These are phyloP conservation scores for Rhizopogon hawkerae DNA, from an alignment of 1,284 basidiomycete species.

Conservation along the genomic window DNA sequence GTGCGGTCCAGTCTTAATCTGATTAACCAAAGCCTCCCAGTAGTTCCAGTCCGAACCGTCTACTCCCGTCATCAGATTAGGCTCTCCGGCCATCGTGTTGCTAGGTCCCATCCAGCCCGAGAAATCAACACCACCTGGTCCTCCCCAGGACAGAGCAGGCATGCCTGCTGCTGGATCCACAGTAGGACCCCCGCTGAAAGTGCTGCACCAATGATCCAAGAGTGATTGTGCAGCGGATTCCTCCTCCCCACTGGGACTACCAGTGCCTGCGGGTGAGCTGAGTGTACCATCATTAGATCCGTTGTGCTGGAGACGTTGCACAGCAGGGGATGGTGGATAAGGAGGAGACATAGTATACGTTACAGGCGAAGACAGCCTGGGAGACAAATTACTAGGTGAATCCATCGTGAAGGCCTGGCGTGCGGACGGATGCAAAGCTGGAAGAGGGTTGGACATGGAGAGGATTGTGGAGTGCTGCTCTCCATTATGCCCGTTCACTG, in stretches of 20 bases:
- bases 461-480: slow-evolving; percentile 25
- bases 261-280: slow-evolving; percentile 47
- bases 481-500: slow-evolving; percentile 37
- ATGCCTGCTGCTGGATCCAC: slow-evolving; percentile 44
- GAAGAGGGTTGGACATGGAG: slow-evolving; percentile 26
- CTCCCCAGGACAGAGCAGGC: slow-evolving; percentile 53
- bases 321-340: slow-evolving; percentile 44
- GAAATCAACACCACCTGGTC: slow-evolving; percentile 48
- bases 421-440: slow-evolving; percentile 28
- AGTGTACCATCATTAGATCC: slow-evolving; percentile 33
- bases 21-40: slow-evolving; percentile 73
- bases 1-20: slow-evolving; percentile 48
- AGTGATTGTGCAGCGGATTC: slow-evolving; percentile 67
- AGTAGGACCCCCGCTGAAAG: slow-evolving; percentile 54
- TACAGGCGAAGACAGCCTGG: slow-evolving; percentile 26
- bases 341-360: slow-evolving; percentile 24
- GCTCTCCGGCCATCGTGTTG: slow-evolving; percentile 28
- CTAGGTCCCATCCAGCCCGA: slow-evolving; percentile 48
- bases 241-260: slow-evolving; percentile 64
- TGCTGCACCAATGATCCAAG: slow-evolving; percentile 74
- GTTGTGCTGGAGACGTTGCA: slow-evolving; percentile 54
- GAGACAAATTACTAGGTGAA: slow-evolving; percentile 17
- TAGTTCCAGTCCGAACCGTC: slow-evolving; percentile 72
- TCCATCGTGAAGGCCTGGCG: slow-evolving; percentile 2
- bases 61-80: slow-evolving; percentile 36